Conservation (phyloP, 2,329 filamentous ascomycete genomes). For the Penicillium sp. region DNA sequence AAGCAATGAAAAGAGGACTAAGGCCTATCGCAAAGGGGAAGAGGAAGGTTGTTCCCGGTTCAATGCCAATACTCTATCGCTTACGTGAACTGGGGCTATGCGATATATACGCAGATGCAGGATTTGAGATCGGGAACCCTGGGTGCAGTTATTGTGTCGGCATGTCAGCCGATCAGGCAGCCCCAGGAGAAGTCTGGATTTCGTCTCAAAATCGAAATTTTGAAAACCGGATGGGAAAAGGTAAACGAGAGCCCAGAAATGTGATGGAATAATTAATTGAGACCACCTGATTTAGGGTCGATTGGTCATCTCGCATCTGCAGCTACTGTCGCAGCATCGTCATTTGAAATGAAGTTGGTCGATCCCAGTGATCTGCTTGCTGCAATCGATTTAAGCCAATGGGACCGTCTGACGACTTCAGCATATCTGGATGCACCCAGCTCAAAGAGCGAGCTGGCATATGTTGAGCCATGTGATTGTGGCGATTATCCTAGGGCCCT, state of each 20-base stretch:
- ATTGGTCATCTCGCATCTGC: slow-evolving; percentile 49
- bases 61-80: slow-evolving; percentile 38
- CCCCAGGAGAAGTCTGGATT: slow-evolving; percentile 45
- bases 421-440: too few species aligned
- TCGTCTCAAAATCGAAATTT: slow-evolving; percentile 49
- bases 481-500: background rate
- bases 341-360: slow-evolving; percentile 46
- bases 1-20: slow-evolving; percentile 36
- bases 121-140: slow-evolving; percentile 43
- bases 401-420: background rate
- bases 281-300: slow-evolving; percentile 9
- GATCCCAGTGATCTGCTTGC: slow-evolving; percentile 36
- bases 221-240: slow-evolving; percentile 32
- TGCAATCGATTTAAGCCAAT: slow-evolving; percentile 28
- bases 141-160: slow-evolving; percentile 49
- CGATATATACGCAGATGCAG: slow-evolving; percentile 41
- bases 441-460: background rate
- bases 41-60: slow-evolving; percentile 43
- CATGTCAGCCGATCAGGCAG: slow-evolving; percentile 42
- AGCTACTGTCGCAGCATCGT: slow-evolving; percentile 48
- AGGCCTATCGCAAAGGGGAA: slow-evolving; percentile 34
- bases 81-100: slow-evolving; percentile 36
- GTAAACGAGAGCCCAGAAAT: background rate
- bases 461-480: slow-evolving; percentile 13
- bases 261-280: background rate